Conservation (phyloP, 805 yeast genomes). For the Saccharomycopsis malanga region DNA sequence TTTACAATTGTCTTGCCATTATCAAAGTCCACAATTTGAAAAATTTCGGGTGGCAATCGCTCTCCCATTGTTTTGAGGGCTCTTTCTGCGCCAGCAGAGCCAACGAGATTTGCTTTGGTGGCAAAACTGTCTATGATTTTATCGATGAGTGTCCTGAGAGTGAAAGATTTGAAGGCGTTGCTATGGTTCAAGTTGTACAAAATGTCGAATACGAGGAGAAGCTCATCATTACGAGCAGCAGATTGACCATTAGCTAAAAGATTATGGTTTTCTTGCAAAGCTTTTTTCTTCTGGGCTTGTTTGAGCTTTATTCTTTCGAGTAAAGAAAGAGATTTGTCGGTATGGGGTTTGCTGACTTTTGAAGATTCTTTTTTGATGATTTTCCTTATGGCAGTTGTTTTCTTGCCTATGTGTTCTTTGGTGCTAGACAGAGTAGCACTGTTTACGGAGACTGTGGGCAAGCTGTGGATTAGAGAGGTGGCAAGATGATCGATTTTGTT, state of each 20-base stretch:
- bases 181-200: slow-evolving; percentile 10
- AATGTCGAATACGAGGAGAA: slow-evolving; percentile 10
- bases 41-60: not conserved
- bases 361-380: not conserved
- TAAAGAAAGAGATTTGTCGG: slow-evolving; percentile 1
- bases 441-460: too few species aligned
- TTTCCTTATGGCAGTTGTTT: not conserved
- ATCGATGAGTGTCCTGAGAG: not conserved
- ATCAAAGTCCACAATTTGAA: slow-evolving; percentile 1
- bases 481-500: too few species aligned
- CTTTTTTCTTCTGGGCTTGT: slow-evolving; percentile 3
- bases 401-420: too few species aligned
- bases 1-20: slow-evolving; percentile 5
- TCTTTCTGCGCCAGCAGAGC: not conserved
- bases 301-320: slow-evolving; percentile 16
- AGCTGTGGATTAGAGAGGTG: too few species aligned
- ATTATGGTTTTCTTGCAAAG: not conserved
- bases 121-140: slow-evolving; percentile 12
- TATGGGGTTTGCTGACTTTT: not conserved
- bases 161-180: slow-evolving; percentile 3
- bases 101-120: not conserved
- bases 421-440: too few species aligned
- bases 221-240: not conserved
- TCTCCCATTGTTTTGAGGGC: not conserved
- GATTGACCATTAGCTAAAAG: too few species aligned